Percentiles rank a stretch among this genome's conserved stretches.
Evolutionary conservation across 768 basidiomycete species (phyloP).

Genomic region (Boletus barrowsii): DNA sequence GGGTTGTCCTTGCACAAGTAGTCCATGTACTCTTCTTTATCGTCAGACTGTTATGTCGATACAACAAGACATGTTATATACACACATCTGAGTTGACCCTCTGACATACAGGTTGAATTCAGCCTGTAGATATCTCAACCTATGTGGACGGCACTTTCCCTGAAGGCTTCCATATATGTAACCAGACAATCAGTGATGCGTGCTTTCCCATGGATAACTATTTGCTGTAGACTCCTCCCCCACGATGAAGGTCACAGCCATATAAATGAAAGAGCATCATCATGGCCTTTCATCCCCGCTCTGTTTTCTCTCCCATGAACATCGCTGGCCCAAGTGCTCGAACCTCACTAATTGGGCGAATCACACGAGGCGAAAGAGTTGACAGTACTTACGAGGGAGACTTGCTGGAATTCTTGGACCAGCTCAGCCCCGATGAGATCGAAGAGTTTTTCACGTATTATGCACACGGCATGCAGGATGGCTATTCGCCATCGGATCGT

Average conservation of each 20-base stretch:
- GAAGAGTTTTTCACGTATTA: constrained; percentile 13
- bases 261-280: not conserved
- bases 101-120: too few relatives aligned
- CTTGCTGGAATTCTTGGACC: constrained; percentile 15
- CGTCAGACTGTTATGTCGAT: constrained; percentile 6
- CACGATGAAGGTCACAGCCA: too few relatives aligned
- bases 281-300: not conserved
- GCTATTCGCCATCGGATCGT: constrained; percentile 15
- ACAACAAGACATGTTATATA: constrained; percentile 14
- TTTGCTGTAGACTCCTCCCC: not conserved
- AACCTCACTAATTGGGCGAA: not conserved
- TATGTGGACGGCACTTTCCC: too few relatives aligned
- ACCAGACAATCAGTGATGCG: too few relatives aligned
- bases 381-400: constrained; percentile 25
- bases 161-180: too few relatives aligned
- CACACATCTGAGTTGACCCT: not conserved
- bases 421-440: constrained; percentile 20
- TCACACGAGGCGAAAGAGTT: not conserved
- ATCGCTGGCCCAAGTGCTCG: constrained; percentile 22
- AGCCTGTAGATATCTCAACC: too few relatives aligned
- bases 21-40: constrained; percentile 9
- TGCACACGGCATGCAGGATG: not conserved
- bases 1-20: constrained; percentile 2
- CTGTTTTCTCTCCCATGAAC: constrained; percentile 15
- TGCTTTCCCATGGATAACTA: too few relatives aligned